A percentile compares a stretch with the other conserved stretches of the same genome.
These are phyloP conservation scores for Fusarium chuoi DNA, from an alignment of 2,329 filamentous ascomycete species.

Conservation along the genomic window DNA sequence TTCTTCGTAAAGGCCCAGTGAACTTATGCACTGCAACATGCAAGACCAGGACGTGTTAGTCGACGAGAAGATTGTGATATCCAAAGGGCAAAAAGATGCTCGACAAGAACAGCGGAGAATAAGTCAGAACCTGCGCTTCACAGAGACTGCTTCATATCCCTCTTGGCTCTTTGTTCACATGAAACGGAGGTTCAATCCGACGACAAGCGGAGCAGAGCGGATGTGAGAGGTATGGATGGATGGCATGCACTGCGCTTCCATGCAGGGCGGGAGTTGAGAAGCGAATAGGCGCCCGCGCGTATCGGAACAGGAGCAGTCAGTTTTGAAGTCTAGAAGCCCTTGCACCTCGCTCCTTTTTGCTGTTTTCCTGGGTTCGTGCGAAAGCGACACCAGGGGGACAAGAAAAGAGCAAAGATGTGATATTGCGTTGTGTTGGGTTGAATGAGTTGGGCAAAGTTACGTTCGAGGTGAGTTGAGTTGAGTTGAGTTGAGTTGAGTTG, in stretches of 20 bases:
- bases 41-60: conserved; percentile 12
- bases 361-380: background rate
- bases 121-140: conserved; percentile 20
- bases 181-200: conserved; percentile 27
- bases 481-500: background rate
- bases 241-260: conserved; percentile 20
- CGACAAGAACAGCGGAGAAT: conserved; percentile 1
- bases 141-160: background rate
- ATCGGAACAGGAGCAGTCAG: conserved; percentile 5
- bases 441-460: conserved; percentile 4
- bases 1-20: background rate
- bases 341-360: background rate
- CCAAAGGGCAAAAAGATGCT: conserved; percentile 10
- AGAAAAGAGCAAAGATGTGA: background rate
- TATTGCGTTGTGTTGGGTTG: conserved; percentile 14
- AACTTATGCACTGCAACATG: conserved; percentile 2
- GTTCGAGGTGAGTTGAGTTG: background rate
- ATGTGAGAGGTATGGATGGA: background rate
- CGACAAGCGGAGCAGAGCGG: conserved; percentile 23
- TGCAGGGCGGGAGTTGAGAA: conserved; percentile 15
- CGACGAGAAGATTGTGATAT: background rate
- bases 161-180: conserved; percentile 1
- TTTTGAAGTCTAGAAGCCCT: background rate
- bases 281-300: conserved; percentile 34
- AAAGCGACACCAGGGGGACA: background rate